These are phyloP conservation scores for Pisolithus tinctorius DNA, from an alignment of 768 basidiomycete genomes.

Conservation along the genomic window DNA sequence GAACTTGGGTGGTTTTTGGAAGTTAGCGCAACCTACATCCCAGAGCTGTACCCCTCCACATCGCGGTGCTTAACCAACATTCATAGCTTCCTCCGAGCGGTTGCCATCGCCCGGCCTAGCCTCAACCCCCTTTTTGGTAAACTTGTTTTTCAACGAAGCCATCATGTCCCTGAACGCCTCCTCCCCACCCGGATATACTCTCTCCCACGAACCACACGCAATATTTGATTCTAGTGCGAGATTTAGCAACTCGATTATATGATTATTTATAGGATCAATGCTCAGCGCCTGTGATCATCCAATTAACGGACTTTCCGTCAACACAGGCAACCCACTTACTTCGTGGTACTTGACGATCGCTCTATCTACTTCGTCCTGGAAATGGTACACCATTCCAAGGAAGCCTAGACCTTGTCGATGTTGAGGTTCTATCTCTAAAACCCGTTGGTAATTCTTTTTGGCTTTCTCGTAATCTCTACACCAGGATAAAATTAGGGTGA, in stretches of 20 bases:
- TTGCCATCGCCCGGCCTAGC: slow-evolving; percentile 12
- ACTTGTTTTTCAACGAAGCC: slow-evolving; percentile 24
- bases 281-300: slow-evolving; percentile 53
- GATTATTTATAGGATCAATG: slow-evolving; percentile 76
- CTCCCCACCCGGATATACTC: slow-evolving; percentile 28
- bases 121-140: slow-evolving; percentile 14
- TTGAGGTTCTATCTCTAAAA: slow-evolving; percentile 83
- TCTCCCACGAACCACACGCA: slow-evolving; percentile 28
- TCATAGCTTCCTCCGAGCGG: slow-evolving; percentile 25
- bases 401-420: slow-evolving; percentile 77
- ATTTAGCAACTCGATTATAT: slow-evolving; percentile 75
- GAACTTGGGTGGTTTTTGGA: not conserved
- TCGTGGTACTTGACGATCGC: slow-evolving; percentile 93
- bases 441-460: slow-evolving; percentile 63
- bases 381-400: slow-evolving; percentile 83
- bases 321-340: slow-evolving; percentile 36
- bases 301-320: not conserved
- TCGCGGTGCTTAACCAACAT: slow-evolving; percentile 19
- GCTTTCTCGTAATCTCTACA: slow-evolving; percentile 56
- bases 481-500: slow-evolving; percentile 7
- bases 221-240: slow-evolving; percentile 59
- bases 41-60: not conserved
- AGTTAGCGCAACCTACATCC: not conserved
- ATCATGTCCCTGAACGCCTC: slow-evolving; percentile 29
- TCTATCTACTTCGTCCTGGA: slow-evolving; percentile 62